These are phyloP conservation scores for Sporisorium iseilematis-ciliati DNA, from an alignment of 1,284 basidiomycete genomes.

Conservation along the genomic window DNA sequence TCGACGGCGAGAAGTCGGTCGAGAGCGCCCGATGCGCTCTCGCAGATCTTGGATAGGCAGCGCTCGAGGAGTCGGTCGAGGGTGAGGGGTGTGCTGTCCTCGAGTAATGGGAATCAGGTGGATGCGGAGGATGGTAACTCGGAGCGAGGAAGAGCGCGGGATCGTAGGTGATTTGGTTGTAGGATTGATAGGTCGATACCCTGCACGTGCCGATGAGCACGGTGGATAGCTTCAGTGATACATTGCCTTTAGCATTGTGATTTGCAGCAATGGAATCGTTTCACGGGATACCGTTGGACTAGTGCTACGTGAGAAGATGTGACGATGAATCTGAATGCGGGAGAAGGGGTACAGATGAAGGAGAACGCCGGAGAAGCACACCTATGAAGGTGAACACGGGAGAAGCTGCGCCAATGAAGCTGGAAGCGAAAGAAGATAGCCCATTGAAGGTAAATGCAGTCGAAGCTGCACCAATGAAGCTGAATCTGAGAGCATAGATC, in stretches of 20 bases:
- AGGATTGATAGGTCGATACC: too few species aligned
- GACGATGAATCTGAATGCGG: neutral
- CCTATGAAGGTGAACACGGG: too few species aligned
- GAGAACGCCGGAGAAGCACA: too few species aligned
- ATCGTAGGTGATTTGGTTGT: slow-evolving; percentile 24
- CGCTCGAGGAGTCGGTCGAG: slow-evolving; percentile 43
- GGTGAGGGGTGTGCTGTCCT: neutral
- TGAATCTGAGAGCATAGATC: too few species aligned
- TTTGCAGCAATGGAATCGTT: neutral
- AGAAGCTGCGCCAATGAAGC: too few species aligned
- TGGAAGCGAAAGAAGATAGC: too few species aligned
- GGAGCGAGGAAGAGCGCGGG: slow-evolving; percentile 37
- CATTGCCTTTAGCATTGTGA: neutral
- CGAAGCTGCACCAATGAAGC: too few species aligned
- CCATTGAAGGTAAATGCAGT: too few species aligned
- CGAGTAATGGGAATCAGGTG: too few species aligned
- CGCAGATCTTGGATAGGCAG: slow-evolving; percentile 46
- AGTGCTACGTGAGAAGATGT: neutral
- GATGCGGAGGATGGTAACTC: slow-evolving; percentile 1
- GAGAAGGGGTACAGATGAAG: too few species aligned
- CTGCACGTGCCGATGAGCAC: neutral
- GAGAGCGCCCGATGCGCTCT: slow-evolving; percentile 52
- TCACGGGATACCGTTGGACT: neutral
- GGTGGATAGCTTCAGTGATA: neutral
- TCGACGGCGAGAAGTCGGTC: slow-evolving; percentile 48